phyloP scores from a whole-genome alignment of 805 yeast species.

The Candida caryicola region DNA sequence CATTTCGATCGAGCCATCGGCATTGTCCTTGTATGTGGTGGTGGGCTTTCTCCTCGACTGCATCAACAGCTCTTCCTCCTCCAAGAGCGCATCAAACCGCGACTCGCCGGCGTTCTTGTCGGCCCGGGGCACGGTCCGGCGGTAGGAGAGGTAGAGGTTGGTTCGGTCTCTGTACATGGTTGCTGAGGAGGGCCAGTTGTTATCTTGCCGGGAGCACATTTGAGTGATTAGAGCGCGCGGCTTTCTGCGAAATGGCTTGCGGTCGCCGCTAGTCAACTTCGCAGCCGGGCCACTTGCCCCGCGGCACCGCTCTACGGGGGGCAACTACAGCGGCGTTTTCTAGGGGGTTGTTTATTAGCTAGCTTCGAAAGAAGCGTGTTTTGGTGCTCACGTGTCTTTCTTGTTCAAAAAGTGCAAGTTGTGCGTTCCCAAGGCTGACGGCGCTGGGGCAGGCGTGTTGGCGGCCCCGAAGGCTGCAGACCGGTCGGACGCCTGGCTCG shows the following conservation, averaged over 20 bases:
- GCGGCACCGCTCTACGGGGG: no score
- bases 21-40: conserved; percentile 12
- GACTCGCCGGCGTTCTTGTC: conserved; percentile 16
- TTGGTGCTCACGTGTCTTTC: no score
- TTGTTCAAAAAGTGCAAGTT: conserved; percentile 32
- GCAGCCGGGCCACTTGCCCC: no score
- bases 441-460: conserved; percentile 13
- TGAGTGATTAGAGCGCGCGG: no score
- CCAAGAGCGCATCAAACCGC: conserved; percentile 40
- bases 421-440: conserved; percentile 25
- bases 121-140: conserved; percentile 82
- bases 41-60: conserved; percentile 22
- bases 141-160: conserved; percentile 81
- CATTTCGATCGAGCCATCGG: conserved; percentile 49
- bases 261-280: not conserved
- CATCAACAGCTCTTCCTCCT: conserved; percentile 62
- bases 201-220: no score
- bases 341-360: no score
- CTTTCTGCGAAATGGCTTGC: not conserved
- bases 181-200: not conserved
- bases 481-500: conserved; percentile 31
- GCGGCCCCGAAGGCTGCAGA: conserved; percentile 16
- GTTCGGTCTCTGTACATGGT: conserved; percentile 91
- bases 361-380: no score
- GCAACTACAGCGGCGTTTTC: no score